Conservation (phyloP, 306 rosid species). For the Malus sieversii region DNA sequence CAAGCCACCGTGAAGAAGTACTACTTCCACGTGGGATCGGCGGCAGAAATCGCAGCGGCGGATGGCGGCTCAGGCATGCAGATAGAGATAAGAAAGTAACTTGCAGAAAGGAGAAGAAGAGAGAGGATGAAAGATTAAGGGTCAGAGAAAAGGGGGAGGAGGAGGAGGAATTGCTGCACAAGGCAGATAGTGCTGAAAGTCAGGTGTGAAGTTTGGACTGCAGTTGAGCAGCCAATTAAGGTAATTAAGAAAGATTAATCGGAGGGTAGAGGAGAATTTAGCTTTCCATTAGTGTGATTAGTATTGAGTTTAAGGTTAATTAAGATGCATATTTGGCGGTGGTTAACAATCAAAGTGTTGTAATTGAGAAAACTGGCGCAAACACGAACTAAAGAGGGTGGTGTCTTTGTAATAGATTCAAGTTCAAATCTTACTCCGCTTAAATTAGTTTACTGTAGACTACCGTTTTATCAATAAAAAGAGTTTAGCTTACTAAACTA, state of each 20-base stretch:
- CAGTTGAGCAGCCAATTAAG: not conserved
- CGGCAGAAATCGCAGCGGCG: slow-evolving; percentile 23
- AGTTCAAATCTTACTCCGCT: no score
- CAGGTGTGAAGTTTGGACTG: slow-evolving; percentile 28
- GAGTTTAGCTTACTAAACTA: no score
- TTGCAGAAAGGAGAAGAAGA: slow-evolving; percentile 27
- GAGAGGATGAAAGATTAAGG: slow-evolving; percentile 9
- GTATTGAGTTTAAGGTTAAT: not conserved
- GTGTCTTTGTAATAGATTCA: no score
- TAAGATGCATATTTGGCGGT: not conserved
- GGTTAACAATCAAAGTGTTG: no score
- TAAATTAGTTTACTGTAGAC: no score
- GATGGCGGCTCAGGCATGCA: not conserved
- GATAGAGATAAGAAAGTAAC: slow-evolving; percentile 12
- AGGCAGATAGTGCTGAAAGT: slow-evolving; percentile 55
- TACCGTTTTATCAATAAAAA: no score
- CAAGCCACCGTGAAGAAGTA: slow-evolving; percentile 22
- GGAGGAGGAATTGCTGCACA: slow-evolving; percentile 13
- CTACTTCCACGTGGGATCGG: slow-evolving; percentile 18
- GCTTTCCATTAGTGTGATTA: not conserved
- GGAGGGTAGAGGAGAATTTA: not conserved
- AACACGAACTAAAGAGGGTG: no score
- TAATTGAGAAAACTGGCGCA: no score
- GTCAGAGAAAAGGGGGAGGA: slow-evolving; percentile 19
- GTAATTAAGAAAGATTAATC: not conserved